These are phyloP conservation scores for Soucietia sequanensis DNA, from an alignment of 805 yeast genomes.

Conservation along the genomic window DNA sequence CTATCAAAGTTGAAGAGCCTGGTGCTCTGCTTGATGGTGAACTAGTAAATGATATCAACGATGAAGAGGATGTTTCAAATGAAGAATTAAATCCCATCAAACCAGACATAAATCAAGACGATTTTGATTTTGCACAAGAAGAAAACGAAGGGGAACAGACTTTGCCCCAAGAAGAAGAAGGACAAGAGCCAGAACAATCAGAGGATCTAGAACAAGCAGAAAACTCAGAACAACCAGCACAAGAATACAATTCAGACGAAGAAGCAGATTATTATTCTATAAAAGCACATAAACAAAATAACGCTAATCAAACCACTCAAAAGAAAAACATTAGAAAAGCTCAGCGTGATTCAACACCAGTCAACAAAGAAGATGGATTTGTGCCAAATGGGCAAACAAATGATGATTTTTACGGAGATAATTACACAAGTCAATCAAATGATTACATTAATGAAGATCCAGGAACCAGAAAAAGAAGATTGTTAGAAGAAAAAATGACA, in stretches of 20 bases:
- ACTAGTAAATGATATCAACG: not conserved
- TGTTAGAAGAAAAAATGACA: conserved; percentile 78
- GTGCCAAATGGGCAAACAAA: conserved; percentile 6
- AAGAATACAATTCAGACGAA: conserved; percentile 5
- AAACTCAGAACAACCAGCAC: conserved; percentile 2
- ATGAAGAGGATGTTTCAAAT: conserved; percentile 1
- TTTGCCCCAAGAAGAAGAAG: not conserved
- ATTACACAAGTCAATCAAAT: conserved; percentile 7
- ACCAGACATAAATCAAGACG: too few relatives aligned
- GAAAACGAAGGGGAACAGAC: too few relatives aligned
- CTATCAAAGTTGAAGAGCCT: not conserved
- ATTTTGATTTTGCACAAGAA: too few relatives aligned
- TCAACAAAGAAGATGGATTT: conserved; percentile 10
- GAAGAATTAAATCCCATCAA: too few relatives aligned
- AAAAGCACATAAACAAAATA: conserved; percentile 23
- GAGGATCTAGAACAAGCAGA: not conserved
- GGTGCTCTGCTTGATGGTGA: not conserved
- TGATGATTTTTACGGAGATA: conserved; percentile 4
- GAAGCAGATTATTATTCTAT: conserved; percentile 15
- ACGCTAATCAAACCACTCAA: conserved; percentile 14
- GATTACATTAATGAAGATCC: conserved; percentile 35
- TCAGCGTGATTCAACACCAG: conserved; percentile 8
- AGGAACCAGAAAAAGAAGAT: conserved; percentile 55
- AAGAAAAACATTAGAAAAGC: conserved; percentile 29
- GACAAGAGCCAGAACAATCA: not conserved